phyloP scores from a whole-genome alignment of 371 early-diverging fungal genomes.

The Syncephalastrum sp. region DNA sequence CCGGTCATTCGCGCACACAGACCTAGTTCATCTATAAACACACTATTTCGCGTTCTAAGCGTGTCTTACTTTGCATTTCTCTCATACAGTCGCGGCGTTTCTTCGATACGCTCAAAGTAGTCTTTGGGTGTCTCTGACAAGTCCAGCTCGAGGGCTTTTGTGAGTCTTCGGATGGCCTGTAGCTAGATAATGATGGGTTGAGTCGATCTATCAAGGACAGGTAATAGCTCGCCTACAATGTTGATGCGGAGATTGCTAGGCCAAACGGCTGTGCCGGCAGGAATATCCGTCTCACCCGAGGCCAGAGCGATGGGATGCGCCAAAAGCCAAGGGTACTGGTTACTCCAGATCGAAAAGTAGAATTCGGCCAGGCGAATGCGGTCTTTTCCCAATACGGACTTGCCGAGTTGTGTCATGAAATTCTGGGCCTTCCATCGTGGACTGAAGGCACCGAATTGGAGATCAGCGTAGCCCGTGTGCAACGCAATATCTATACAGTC shows the following conservation, averaged over 20 bases:
- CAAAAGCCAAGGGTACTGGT: constrained; percentile 65
- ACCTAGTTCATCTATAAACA: constrained; percentile 16
- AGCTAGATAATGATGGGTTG: no score
- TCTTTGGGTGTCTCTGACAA: constrained; percentile 46
- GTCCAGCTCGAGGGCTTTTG: constrained; percentile 43
- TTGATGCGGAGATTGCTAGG: constrained; percentile 8
- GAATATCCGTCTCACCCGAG: neutral
- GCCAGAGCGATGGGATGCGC: constrained; percentile 33
- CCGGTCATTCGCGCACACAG: constrained; percentile 58
- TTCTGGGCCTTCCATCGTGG: constrained; percentile 51
- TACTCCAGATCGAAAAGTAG: constrained; percentile 67
- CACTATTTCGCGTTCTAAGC: neutral
- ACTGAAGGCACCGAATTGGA: constrained; percentile 50
- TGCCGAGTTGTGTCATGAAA: constrained; percentile 54
- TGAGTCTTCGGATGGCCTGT: constrained; percentile 45
- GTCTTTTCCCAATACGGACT: constrained; percentile 49
- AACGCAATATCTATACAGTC: constrained; percentile 25
- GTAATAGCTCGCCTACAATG: neutral
- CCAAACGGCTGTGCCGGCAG: neutral
- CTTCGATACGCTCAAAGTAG: constrained; percentile 50
- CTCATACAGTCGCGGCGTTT: constrained; percentile 40
- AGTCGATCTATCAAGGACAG: neutral
- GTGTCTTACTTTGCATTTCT: constrained; percentile 44
- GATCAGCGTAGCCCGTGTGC: constrained; percentile 55
- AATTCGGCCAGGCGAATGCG: constrained; percentile 53